Base-by-base conservation (phyloP, 2,329 filamentous ascomycete genomes). In the Coniella lustricola region DNA sequence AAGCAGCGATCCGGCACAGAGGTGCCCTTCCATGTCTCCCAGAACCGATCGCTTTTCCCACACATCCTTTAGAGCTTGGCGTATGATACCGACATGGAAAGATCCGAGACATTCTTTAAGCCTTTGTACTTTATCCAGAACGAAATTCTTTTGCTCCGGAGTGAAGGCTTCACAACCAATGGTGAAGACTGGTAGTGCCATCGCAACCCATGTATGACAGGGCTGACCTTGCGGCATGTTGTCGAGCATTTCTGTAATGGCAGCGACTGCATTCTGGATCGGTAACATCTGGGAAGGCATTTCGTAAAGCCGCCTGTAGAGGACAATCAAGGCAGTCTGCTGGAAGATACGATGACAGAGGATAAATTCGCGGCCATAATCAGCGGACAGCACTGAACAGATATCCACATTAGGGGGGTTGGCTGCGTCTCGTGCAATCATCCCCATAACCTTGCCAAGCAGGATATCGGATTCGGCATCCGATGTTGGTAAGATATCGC, bases 131-230 rank as follows among this genome's bases (percentile, higher is more conserved):
- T 55, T 57, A 31, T 54, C 52, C 3, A 56, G 47, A 9, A 52
- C 55, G 39, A 55, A 58, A 3, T 4, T 18, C 42, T 51, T 48
- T 29, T 58, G 54, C 3, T 49, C 49, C 5, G 41, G 46, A 3
- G 49, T 54, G 25, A 54, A 53, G 2, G 56, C 56, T 48, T 58
- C 56, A 25, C 56, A 58, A 1, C 56, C 56, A 4, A 58, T 46
- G 1, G 50, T 58, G 42, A 58, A 58, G 1, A 58, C 45, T 2
- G 56, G 56, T 54, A 58, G 57, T 7, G 56, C 56, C 56, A 58
- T 58, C 29, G 56, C 56, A 10, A 58, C 56, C 56, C 56, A 58
- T 12, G 53, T 56, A 32, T 55, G 50, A 12, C 50, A 52, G 7
- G 50, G 47, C 21, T 52, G 33, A 7, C 41, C 50, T 29, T 50